phyloP scores from a whole-genome alignment of 768 basidiomycete species.

The Suillus brevipes region DNA sequence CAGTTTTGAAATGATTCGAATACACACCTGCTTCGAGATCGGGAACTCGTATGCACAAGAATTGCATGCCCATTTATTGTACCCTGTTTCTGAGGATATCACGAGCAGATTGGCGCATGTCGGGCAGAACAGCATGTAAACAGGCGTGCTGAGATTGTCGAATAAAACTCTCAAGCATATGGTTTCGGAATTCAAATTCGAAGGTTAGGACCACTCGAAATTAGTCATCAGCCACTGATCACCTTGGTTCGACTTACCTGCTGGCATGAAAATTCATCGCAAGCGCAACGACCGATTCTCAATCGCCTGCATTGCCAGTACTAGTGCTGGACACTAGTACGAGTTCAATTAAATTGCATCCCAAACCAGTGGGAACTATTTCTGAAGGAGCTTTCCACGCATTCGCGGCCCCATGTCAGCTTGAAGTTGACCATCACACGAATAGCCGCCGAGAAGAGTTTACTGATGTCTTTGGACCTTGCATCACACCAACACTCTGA shows the following conservation, averaged over 20 bases:
- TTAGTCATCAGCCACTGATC: background rate
- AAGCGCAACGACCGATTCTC: background rate
- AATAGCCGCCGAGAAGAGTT: background rate
- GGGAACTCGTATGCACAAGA: conserved; percentile 96
- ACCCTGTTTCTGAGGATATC: conserved; percentile 73
- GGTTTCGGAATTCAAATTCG: background rate
- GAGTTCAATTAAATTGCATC: background rate
- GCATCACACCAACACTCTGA: conserved; percentile 21
- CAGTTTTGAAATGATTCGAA: background rate
- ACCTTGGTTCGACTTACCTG: background rate
- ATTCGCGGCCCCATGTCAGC: background rate
- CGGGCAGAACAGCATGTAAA: conserved; percentile 87
- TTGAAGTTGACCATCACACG: background rate
- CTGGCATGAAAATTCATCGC: background rate
- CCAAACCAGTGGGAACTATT: background rate
- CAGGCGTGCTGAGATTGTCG: background rate
- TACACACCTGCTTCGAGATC: conserved; percentile 69
- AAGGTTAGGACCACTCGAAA: background rate
- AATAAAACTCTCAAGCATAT: background rate
- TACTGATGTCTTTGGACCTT: background rate
- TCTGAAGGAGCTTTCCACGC: background rate
- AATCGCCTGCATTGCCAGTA: background rate
- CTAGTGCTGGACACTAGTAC: background rate
- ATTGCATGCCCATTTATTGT: conserved; percentile 92
- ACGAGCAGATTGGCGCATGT: conserved; percentile 88